Evolutionary conservation across 2,329 filamentous ascomycete species (phyloP), one percentile per base, ranked within the genome.

Genomic region (Fusarium odoratissimum): DNA sequence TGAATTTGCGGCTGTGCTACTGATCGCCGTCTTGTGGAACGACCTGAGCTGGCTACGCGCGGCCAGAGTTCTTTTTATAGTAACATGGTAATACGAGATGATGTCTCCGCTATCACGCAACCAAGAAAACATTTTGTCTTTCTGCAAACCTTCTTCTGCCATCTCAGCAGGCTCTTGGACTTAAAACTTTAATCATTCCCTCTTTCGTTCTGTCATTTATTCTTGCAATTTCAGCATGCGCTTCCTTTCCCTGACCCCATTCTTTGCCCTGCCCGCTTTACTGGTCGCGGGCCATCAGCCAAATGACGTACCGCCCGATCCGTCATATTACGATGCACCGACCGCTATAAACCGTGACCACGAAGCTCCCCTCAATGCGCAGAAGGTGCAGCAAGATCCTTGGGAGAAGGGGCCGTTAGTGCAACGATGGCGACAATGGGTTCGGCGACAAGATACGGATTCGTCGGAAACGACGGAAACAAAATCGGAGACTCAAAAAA

Each of bases 61-160:
- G 64, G 62, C 64, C 48, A 45, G 1, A 2, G 7, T 6, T 69
- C 66, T 69, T 69, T 68, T 68, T 68, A 68, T 68, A 68, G 65
- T 19, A 68, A 68, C 65, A 48, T 11, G 1, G n/a, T 57, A 48
- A 48, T 57, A 57, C 54, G 54, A 57, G 31, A 28, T 48, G 14
- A 37, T 11, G 37, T 57, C 54, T 57, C 54, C 54, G 54, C 54
- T n/a, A 45, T 57, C 31, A 57, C 40, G 54, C 40, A 37, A 57
- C 23, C 37, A 48, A n/a, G 30, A 57, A 54, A 57, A 48, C 38
- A 57, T 19, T 21, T 21, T 3, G 9, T n/a, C 10, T 35, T n/a
- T 6, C 8, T 7, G 6, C 19, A 35, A 60, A 11, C 16, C 23
- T 35, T 21, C 13, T n/a, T 31, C 11, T 28, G 1, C 21, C 28